Base-by-base conservation (phyloP, 2,329 filamentous ascomycete species). In the Colletotrichum melonis region DNA sequence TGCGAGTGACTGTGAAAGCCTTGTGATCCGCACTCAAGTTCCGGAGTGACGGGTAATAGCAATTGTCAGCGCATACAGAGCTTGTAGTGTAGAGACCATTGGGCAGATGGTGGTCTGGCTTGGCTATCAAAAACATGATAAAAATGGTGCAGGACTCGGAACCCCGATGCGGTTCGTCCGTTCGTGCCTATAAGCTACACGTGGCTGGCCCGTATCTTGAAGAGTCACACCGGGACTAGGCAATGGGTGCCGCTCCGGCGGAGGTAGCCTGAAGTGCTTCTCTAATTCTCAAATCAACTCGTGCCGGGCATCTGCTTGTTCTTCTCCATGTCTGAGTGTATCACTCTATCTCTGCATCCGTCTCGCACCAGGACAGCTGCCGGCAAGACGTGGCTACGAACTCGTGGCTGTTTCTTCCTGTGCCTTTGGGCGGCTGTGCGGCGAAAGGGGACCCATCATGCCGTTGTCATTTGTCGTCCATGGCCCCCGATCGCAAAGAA, bases 401-500 rank as follows among this genome's bases (percentile, higher is more conserved):
- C 24, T 62, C 11, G 8, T 49, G 24, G 38, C 14, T 14, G 46
- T 54, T n/a, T 64, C 9, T 54, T 35, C 28, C 28, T 52, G 19
- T 55, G 52, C 26, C 19, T 64, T 26, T 28, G 16, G 14, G 38
- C 35, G 38, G 38, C 38, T 16, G 38, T 42, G 38, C 38, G 38
- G 38, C 14, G 38, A 42, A 42, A 42, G 16, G 38, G 16, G 38
- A 42, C 38, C 38, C 38, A 42, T 42, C 38, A 16, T 42, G 38
- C 38, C 38, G 38, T 64, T 59, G 30, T 49, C 28, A 9, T 58
- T 49, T 55, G 55, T 59, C 22, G 62, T 30, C 65, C 42, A 69
- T 59, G 69, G 69, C 54, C 69, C 69, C 69, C 65, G 59, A 72
- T 72, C 69, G 65, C 52, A 30, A 52, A 57, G 46, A 8, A 55